A percentile compares a stretch with the other conserved stretches of the same genome.
Conservation (phyloP, 306 rosid genomes). For the Spatholobus suberectus region DNA sequence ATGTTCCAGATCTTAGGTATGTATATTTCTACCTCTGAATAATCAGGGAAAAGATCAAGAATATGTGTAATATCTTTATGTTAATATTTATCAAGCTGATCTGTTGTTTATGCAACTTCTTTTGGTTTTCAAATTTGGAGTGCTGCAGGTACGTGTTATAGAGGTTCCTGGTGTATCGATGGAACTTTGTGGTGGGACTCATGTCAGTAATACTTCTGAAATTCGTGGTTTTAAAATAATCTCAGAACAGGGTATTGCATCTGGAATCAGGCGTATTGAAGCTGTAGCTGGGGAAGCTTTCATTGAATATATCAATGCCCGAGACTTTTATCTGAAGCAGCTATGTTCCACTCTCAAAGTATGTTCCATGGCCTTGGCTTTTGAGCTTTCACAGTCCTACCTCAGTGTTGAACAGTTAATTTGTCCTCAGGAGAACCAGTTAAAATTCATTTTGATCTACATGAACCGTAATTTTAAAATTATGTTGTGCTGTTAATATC, state of each 20-base stretch:
- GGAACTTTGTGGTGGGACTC: constrained; percentile 99
- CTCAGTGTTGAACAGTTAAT: constrained; percentile 1
- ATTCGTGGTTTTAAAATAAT: constrained; percentile 93
- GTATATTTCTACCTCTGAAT: constrained; percentile 12
- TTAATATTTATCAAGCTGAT: constrained; percentile 27
- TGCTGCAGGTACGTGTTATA: constrained; percentile 87
- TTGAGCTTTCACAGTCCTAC: neutral
- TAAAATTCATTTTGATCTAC: constrained; percentile 31
- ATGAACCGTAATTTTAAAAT: constrained; percentile 2
- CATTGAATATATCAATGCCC: constrained; percentile 79
- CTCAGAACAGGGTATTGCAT: constrained; percentile 95
- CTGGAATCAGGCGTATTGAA: constrained; percentile 94
- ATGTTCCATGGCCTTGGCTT: constrained; percentile 42
- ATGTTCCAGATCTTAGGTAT: constrained; percentile 13
- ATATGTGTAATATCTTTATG: neutral
- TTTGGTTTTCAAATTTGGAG: constrained; percentile 42
- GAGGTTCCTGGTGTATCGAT: constrained; percentile 96
- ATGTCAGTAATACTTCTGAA: constrained; percentile 87
- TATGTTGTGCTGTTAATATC: constrained; percentile 11
- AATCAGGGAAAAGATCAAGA: constrained; percentile 5
- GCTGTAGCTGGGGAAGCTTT: constrained; percentile 97
- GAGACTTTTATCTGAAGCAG: constrained; percentile 80
- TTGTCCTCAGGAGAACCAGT: neutral
- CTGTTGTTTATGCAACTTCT: constrained; percentile 19
- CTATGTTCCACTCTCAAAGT: constrained; percentile 92